Evolutionary conservation across 108 stramenopile species (phyloP), one percentile per base, ranked within the genome.

Genomic region (Ochromonas danica): DNA sequence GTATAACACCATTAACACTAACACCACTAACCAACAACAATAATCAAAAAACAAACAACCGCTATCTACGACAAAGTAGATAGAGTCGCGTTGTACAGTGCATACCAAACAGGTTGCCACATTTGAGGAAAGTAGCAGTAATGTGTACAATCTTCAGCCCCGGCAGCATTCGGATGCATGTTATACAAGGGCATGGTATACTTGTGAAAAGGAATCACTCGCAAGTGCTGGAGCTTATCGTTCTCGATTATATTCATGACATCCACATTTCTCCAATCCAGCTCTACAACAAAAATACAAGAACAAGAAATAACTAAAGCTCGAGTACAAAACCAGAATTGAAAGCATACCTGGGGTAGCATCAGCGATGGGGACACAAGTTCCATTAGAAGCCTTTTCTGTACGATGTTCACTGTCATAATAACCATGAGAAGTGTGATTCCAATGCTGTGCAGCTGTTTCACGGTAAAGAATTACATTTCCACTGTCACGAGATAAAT

Each of bases 391-490:
- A 10, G 67, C 36, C 10, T 38, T 45, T 75, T 39, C 40, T 75
- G 3, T 33, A 57, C 28, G 36, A 30, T 75, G 10, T 70, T 38
- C 41, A 33, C n/a, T 33, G 40, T 33, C 40, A 57, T 42, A 57
- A 60, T 75, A 75, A 14, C 72, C 72, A 27, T 3, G 3, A 10
- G 3, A 3, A 38, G 72, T 75, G 25, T 75, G 36, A 60, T 75
- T 75, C 72, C 72, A 75, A 60, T 75, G 72, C 51, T 75, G 72
- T 10, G 72, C 72, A 27, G 72, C 72, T 31, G 45, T 75, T 41
- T 75, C 72, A 33, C 72, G 72, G 40, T 57, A 75, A 27, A 75
- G 25, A 35, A 75, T 33, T 75, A 75, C 6, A 33, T 75, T 75
- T 10, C 22, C 39, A 17, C 14, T 14, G 6, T 75, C 31, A 27